These are phyloP conservation scores for Colletotrichum cereale DNA, from an alignment of 2,329 filamentous ascomycete species.

Conservation along the genomic window DNA sequence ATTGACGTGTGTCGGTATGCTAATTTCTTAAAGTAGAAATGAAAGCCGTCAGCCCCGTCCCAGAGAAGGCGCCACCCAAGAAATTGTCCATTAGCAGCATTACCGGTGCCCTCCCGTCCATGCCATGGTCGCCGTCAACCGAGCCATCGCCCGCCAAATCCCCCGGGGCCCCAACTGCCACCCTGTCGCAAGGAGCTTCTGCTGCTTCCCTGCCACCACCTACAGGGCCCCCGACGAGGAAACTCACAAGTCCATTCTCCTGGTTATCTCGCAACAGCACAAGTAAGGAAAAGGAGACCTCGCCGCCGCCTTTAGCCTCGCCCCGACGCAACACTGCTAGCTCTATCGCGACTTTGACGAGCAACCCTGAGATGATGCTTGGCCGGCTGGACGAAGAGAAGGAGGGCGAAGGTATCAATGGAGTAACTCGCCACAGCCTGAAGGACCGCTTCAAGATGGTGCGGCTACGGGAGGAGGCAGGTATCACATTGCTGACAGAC, in stretches of 20 bases:
- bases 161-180: constrained; percentile 50
- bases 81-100: constrained; percentile 77
- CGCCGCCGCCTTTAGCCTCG: constrained; percentile 62
- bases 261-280: constrained; percentile 81
- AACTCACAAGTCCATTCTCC: constrained; percentile 88
- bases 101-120: constrained; percentile 77
- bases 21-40: constrained; percentile 33
- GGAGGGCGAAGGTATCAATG: constrained; percentile 58
- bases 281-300: constrained; percentile 66
- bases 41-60: constrained; percentile 48
- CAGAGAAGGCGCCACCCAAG: constrained; percentile 61
- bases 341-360: constrained; percentile 82
- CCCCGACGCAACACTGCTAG: constrained; percentile 80
- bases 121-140: constrained; percentile 77
- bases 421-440: constrained; percentile 70
- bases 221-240: constrained; percentile 66
- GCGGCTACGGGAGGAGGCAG: constrained; percentile 79
- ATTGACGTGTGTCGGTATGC: constrained; percentile 36
- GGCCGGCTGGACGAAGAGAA: constrained; percentile 81
- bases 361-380: constrained; percentile 85
- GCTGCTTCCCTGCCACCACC: constrained; percentile 47
- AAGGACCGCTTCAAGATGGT: constrained; percentile 85
- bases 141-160: constrained; percentile 62
- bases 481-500: constrained; percentile 66
- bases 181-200: constrained; percentile 48